Percentiles rank a stretch among this genome's conserved stretches.
Conservation (phyloP, 371 early-diverging fungal species). For the Mucor indicus region DNA sequence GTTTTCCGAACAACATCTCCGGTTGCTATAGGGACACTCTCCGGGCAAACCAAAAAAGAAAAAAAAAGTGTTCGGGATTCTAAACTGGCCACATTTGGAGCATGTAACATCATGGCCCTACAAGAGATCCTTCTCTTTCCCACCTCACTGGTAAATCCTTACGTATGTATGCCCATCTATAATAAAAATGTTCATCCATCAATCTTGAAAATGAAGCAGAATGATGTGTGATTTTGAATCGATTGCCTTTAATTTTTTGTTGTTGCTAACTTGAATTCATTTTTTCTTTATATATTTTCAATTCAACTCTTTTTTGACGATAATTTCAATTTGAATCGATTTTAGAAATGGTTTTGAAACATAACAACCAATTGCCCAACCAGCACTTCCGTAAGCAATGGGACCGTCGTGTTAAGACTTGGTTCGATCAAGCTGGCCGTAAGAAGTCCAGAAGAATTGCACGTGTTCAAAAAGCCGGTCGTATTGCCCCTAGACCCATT, state of each 20-base stretch:
- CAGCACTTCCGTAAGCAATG: slow-evolving; percentile 99
- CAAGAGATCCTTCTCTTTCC: slow-evolving; percentile 33
- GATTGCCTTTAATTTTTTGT: not conserved
- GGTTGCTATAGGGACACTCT: no score
- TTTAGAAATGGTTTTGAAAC: slow-evolving; percentile 75
- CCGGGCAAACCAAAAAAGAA: no score
- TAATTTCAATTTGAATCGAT: not conserved
- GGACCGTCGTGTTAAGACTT: slow-evolving; percentile 96
- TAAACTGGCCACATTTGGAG: no score
- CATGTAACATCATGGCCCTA: no score
- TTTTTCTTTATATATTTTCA: not conserved
- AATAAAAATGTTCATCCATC: no score
- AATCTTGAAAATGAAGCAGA: no score
- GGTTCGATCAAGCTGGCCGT: slow-evolving; percentile 99
- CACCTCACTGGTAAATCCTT: slow-evolving; percentile 27
- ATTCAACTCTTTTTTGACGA: not conserved
- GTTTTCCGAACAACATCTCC: no score
- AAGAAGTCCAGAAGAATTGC: slow-evolving; percentile 88
- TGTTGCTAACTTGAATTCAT: not conserved
- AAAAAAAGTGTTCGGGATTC: no score
- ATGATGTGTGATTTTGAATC: slow-evolving; percentile 1
- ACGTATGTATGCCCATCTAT: slow-evolving; percentile 15
- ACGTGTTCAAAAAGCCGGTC: slow-evolving; percentile 94
- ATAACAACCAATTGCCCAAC: slow-evolving; percentile 99
- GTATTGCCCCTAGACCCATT: slow-evolving; percentile 95